Conservation (phyloP, 2,329 filamentous ascomycete genomes). For the Karstenula rhodostoma region DNA sequence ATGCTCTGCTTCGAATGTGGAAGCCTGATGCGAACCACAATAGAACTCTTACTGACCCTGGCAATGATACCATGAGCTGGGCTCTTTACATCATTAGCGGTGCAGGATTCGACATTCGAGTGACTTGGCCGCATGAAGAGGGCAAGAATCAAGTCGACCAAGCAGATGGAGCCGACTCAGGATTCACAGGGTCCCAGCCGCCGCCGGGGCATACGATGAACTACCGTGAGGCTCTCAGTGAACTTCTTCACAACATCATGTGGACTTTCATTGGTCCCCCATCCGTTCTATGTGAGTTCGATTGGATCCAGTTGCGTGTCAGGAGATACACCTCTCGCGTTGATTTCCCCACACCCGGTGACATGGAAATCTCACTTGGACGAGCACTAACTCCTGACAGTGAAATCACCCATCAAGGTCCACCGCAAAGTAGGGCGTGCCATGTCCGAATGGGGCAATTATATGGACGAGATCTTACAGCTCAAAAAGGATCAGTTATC, state of each 20-base stretch:
- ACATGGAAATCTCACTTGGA: background rate
- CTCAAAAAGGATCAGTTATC: slow-evolving; percentile 63
- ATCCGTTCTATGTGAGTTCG: slow-evolving; percentile 61
- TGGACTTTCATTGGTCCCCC: slow-evolving; percentile 67
- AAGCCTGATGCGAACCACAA: slow-evolving; percentile 33
- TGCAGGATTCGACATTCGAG: slow-evolving; percentile 73
- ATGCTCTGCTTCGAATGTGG: slow-evolving; percentile 44
- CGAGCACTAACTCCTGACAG: slow-evolving; percentile 21
- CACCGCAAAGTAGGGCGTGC: slow-evolving; percentile 63
- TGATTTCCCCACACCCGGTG: background rate
- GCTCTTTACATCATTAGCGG: slow-evolving; percentile 69
- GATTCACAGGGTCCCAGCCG: slow-evolving; percentile 43
- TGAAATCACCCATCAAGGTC: slow-evolving; percentile 52
- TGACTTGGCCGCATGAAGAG: slow-evolving; percentile 67
- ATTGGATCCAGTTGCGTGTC: background rate
- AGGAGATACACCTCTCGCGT: background rate
- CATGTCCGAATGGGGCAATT: slow-evolving; percentile 70
- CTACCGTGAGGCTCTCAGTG: slow-evolving; percentile 70
- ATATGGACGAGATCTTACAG: slow-evolving; percentile 74
- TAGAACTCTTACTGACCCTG: slow-evolving; percentile 63
- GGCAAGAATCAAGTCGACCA: slow-evolving; percentile 46
- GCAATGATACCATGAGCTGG: slow-evolving; percentile 71
- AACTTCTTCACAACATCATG: slow-evolving; percentile 70
- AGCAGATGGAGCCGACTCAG: slow-evolving; percentile 32
- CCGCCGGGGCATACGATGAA: slow-evolving; percentile 61